Evolutionary conservation across 2,329 filamentous ascomycete species (phyloP).

Genomic region (Neodidymelliopsis sp.): DNA sequence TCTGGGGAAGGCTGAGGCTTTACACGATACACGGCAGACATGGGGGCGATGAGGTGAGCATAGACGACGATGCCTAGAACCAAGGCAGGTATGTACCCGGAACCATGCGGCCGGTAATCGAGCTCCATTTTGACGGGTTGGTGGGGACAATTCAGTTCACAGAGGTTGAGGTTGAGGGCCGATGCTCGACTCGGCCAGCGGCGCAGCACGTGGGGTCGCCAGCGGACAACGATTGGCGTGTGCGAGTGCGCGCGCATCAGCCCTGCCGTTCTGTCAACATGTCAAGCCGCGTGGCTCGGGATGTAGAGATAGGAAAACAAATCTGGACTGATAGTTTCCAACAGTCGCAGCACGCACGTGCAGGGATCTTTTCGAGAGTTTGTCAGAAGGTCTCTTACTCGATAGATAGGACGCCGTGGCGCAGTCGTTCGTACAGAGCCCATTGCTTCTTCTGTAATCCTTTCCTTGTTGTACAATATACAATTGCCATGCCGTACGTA

Average conservation of each 20-base stretch:
- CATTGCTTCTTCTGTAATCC: slow-evolving; percentile 15
- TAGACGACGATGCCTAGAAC: slow-evolving; percentile 19
- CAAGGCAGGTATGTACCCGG: slow-evolving; percentile 20
- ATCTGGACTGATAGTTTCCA: slow-evolving; percentile 16
- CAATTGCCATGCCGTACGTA: slow-evolving; percentile 22
- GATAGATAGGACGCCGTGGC: slow-evolving; percentile 19
- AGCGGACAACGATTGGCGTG: slow-evolving; percentile 34
- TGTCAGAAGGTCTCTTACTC: background rate
- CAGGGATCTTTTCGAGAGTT: slow-evolving; percentile 2
- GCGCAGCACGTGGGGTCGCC: slow-evolving; percentile 32
- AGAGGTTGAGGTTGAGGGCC: slow-evolving; percentile 21
- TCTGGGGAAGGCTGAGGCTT: slow-evolving; percentile 32
- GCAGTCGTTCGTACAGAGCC: slow-evolving; percentile 18
- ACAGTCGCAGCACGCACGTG: slow-evolving; percentile 24
- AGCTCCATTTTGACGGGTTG: slow-evolving; percentile 20
- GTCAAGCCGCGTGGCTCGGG: slow-evolving; percentile 15
- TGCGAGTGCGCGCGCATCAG: slow-evolving; percentile 11
- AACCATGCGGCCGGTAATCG: slow-evolving; percentile 32
- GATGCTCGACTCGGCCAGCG: slow-evolving; percentile 22
- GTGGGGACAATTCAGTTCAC: slow-evolving; percentile 23
- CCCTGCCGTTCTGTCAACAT: slow-evolving; percentile 19
- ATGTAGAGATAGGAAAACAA: slow-evolving; percentile 1
- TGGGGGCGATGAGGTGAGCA: slow-evolving; percentile 30
- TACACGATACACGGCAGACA: slow-evolving; percentile 25
- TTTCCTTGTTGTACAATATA: slow-evolving; percentile 28